Evolutionary conservation across 306 rosid species (phyloP).

Genomic region (Quercus suber): DNA sequence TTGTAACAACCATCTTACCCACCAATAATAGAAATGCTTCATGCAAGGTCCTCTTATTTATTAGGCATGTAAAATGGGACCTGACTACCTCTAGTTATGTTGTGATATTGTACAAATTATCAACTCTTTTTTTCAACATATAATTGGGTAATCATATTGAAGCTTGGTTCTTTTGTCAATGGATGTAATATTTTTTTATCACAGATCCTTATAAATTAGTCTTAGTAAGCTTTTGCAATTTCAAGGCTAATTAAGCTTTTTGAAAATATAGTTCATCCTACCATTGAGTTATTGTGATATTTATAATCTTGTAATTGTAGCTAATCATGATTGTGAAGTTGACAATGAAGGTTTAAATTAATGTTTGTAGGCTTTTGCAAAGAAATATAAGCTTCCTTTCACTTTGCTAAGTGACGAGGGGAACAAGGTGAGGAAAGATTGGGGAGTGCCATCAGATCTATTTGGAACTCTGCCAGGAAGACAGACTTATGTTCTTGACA

Average conservation of each 20-base stretch:
- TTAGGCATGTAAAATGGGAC: too few relatives aligned
- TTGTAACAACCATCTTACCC: not conserved
- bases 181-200: not conserved
- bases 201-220: not conserved
- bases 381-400: constrained; percentile 83
- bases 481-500: constrained; percentile 93
- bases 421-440: constrained; percentile 88
- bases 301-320: not conserved
- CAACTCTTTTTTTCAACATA: not conserved
- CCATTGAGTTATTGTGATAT: not conserved
- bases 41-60: not conserved
- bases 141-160: not conserved
- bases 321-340: constrained; percentile 2
- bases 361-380: constrained; percentile 73
- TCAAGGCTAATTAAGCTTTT: not conserved
- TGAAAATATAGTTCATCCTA: not conserved
- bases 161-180: not conserved
- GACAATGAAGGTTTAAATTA: constrained; percentile 6
- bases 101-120: not conserved
- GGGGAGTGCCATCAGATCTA: constrained; percentile 92
- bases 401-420: constrained; percentile 86
- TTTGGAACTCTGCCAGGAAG: constrained; percentile 95
- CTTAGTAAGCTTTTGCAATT: too few relatives aligned
- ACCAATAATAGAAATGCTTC: not conserved
- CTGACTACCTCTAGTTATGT: not conserved